Percentiles rank a stretch among this genome's conserved stretches.
Conservation (phyloP, 495 filamentous ascomycete genomes). For the Lasiosphaeris hirsuta region DNA sequence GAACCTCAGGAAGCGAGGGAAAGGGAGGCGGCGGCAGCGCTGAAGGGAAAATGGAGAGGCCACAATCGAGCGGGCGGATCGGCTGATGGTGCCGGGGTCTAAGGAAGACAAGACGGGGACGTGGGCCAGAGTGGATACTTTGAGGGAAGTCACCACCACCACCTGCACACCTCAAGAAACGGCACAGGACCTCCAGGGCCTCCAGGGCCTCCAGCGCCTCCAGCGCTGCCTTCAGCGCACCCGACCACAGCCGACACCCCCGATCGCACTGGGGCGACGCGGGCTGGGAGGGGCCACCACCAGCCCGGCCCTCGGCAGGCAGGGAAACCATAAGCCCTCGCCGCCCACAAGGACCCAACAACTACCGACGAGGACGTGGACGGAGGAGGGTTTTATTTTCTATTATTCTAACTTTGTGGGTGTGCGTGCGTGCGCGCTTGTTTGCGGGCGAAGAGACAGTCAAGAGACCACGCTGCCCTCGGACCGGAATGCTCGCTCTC, state of each 20-base stretch:
- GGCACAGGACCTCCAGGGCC: too few species aligned
- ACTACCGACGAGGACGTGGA: not conserved
- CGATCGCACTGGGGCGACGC: too few species aligned
- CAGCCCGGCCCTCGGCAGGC: slow-evolving; percentile 21
- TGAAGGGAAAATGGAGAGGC: slow-evolving; percentile 22
- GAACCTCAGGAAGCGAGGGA: slow-evolving; percentile 27
- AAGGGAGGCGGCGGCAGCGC: slow-evolving; percentile 34
- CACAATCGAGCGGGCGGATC: slow-evolving; percentile 37
- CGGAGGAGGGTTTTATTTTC: too few species aligned
- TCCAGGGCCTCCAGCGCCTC: too few species aligned
- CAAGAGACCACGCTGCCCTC: too few species aligned
- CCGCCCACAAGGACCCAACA: not conserved
- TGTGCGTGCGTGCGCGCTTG: too few species aligned
- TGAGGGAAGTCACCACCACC: slow-evolving; percentile 16
- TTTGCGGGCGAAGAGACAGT: too few species aligned
- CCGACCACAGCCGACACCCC: too few species aligned
- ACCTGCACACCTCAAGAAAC: not conserved
- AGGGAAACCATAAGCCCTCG: not conserved
- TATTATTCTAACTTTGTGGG: too few species aligned
- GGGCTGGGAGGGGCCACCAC: too few species aligned
- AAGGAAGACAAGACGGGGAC: slow-evolving; percentile 21
- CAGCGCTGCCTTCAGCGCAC: too few species aligned
- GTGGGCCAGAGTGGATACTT: slow-evolving; percentile 26
- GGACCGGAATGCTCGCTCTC: too few species aligned
- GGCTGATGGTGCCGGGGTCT: slow-evolving; percentile 39